phyloP scores from a whole-genome alignment of 495 filamentous ascomycete genomes.

The Sphaerosporella brunnea region DNA sequence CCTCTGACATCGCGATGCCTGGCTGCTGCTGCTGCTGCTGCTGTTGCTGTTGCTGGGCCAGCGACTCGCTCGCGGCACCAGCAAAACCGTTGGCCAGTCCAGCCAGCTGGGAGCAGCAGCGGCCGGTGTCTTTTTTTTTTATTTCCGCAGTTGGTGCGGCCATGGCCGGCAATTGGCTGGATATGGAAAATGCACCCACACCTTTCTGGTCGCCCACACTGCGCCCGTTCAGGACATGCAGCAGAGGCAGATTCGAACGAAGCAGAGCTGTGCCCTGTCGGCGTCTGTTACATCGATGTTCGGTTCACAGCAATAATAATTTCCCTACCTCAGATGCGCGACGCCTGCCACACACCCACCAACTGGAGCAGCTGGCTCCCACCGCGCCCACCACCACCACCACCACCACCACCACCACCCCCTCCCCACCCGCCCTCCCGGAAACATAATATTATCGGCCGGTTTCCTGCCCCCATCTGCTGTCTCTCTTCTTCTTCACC shows the following conservation, averaged over 20 bases:
- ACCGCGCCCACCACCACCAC: conserved; percentile 16
- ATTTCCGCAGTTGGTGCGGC: neutral
- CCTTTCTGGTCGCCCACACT: neutral
- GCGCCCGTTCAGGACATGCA: no score
- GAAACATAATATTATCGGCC: conserved; percentile 19
- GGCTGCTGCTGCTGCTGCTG: neutral
- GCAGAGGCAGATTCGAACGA: neutral
- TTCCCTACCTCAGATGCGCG: conserved; percentile 19
- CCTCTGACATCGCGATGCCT: no score
- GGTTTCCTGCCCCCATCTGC: conserved; percentile 13
- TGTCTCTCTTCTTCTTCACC: conserved; percentile 23
- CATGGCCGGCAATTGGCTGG: conserved; percentile 5
- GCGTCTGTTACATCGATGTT: neutral
- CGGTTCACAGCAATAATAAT: conserved; percentile 16
- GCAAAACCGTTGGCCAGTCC: neutral
- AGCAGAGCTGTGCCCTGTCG: conserved; percentile 6
- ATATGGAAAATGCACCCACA: conserved; percentile 6
- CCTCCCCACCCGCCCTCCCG: conserved; percentile 16
- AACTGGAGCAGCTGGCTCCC: neutral
- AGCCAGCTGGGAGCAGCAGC: neutral
- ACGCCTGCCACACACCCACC: conserved; percentile 19
- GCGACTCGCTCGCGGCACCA: neutral
- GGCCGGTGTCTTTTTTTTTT: conserved; percentile 4
- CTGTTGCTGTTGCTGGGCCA: neutral
- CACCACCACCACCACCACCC: conserved; percentile 13